Base-by-base conservation (phyloP, 2,329 filamentous ascomycete genomes). In the Cladosporium velox region DNA sequence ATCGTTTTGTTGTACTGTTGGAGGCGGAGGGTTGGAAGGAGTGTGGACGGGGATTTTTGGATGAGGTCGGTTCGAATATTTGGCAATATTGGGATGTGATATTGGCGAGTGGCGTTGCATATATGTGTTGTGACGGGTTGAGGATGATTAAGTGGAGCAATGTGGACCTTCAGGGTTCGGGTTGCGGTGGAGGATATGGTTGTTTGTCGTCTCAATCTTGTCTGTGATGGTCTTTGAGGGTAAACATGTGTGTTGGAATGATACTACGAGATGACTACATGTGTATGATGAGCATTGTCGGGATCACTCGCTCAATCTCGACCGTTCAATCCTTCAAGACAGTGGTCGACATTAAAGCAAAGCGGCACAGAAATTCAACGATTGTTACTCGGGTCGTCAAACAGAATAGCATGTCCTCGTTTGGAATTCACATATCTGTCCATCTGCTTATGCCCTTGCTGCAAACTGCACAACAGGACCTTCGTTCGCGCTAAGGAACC, bases 401-500 rank as follows among this genome's bases (percentile, higher is more conserved):
- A 12, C n/a, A 7, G 21, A 3, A 44, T 3, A 44, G 4, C 18
- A 44, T 44, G 15, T n/a, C 6, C 1, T 10, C 18, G 38, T 44
- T 7, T 3, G 11, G 7, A n/a, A 21, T 47, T 3, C 41, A 47
- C 8, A 47, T 21, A 12, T 24, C 41, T 24, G 41, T 21, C 10
- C 2, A 21, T 21, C 12, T 2, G n/a, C n/a, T 47, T n/a, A 54
- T 30, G 3, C 8, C 15, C 54, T 57, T 21, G 14, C 54, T 12
- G 55, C n/a, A n/a, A 81, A 80, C 79, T 91, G 86, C 65, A 92
- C 80, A 79, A 90, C 82, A 0, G 88, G 87, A 0, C 90, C 90
- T 72, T 90, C 84, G 80, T 92, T 93, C 71, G 85, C 81, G 71
- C 88, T 90, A 35, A 90, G 91, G 77, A 93, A 92, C 21, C 86